These are phyloP conservation scores for Mortierella sp. DNA, from an alignment of 371 early-diverging fungal genomes.

Conservation along the genomic window DNA sequence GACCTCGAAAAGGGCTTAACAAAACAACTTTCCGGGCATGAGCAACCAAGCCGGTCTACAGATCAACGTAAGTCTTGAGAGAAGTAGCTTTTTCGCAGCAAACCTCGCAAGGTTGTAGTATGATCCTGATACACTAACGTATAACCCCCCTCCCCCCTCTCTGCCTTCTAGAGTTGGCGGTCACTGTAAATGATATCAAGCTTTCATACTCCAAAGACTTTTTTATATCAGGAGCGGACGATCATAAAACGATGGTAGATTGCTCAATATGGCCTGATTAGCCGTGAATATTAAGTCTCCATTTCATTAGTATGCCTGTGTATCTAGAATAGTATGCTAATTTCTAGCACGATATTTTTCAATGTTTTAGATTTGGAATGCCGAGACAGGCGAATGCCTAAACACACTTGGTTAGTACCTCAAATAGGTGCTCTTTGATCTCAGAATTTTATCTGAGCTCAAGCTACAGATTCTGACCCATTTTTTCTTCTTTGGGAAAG, in stretches of 20 bases:
- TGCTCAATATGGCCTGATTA: not conserved
- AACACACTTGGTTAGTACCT: constrained; percentile 20
- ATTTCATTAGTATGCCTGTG: not conserved
- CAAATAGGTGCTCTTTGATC: not conserved
- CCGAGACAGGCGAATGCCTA: constrained; percentile 31
- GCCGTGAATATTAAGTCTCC: not conserved
- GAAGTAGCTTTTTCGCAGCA: not conserved
- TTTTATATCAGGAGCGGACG: constrained; percentile 42
- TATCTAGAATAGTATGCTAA: not conserved
- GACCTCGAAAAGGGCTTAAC: constrained; percentile 26
- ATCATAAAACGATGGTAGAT: constrained; percentile 36
- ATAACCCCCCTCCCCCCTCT: too few species aligned
- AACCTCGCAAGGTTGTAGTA: not conserved
- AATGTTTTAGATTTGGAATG: constrained; percentile 48
- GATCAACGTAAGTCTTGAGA: constrained; percentile 10
- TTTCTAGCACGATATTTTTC: not conserved
- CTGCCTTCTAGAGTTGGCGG: constrained; percentile 10
- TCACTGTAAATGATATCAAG: constrained; percentile 52
- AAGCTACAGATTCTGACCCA: not conserved
- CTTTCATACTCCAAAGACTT: constrained; percentile 35
- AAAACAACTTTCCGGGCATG: constrained; percentile 33
- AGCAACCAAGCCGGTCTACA: not conserved
- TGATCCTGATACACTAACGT: not conserved
- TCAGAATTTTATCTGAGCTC: not conserved
- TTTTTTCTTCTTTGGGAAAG: not conserved